These are phyloP conservation scores for Zoysia matrella DNA, from an alignment of 202 grass and related monocot genomes.

Conservation along the genomic window DNA sequence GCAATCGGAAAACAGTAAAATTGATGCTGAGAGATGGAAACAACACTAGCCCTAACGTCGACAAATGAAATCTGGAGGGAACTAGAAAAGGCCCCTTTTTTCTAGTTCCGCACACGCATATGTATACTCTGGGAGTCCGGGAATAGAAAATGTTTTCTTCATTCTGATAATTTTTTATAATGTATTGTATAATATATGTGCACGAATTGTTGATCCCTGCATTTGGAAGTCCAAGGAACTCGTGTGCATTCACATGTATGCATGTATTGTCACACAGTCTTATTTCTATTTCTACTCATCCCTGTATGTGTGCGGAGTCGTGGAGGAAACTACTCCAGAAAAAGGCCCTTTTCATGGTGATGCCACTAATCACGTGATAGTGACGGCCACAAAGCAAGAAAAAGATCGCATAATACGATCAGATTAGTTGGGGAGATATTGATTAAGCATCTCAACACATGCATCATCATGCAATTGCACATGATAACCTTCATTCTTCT, in stretches of 20 bases:
- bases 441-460: conserved; percentile 50
- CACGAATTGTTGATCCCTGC: neutral
- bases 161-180: no score
- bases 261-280: neutral
- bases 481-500: conserved; percentile 32
- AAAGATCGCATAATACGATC: conserved; percentile 31
- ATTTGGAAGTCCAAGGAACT: neutral
- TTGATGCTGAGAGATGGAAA: no score
- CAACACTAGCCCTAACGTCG: no score
- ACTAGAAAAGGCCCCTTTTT: no score
- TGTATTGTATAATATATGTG: neutral
- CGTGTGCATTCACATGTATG: neutral
- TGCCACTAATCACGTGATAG: conserved; percentile 27
- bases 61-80: no score
- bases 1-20: no score
- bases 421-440: conserved; percentile 35
- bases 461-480: neutral
- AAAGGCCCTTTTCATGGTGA: neutral
- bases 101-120: no score
- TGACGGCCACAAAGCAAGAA: conserved; percentile 25
- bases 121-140: no score
- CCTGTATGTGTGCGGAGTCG: neutral
- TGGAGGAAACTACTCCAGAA: neutral
- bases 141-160: no score
- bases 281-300: neutral